Conservation (phyloP, 345 rosid genomes). For the Schrenkiella parvula region DNA sequence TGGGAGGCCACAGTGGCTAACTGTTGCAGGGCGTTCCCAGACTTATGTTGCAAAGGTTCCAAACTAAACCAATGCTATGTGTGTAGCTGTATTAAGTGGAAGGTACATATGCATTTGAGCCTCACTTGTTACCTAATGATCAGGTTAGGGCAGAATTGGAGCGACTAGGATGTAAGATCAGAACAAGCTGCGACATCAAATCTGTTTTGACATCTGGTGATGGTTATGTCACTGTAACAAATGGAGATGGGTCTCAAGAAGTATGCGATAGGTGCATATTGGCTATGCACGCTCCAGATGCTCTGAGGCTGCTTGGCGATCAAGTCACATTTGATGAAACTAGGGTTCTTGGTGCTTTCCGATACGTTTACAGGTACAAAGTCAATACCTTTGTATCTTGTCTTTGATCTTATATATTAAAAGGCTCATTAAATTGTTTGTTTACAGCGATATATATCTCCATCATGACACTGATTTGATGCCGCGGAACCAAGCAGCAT, state of each 20-base stretch:
- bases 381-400: not conserved
- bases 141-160: constrained; percentile 71
- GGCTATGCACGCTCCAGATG: constrained; percentile 80
- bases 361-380: constrained; percentile 68
- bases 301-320: constrained; percentile 54
- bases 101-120: not conserved
- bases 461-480: constrained; percentile 71
- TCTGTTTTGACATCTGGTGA: constrained; percentile 43
- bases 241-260: constrained; percentile 49
- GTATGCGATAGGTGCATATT: constrained; percentile 50
- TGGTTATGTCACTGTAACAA: constrained; percentile 45
- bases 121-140: not conserved
- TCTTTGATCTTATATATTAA: not conserved
- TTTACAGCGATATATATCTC: constrained; percentile 71
- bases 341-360: constrained; percentile 84
- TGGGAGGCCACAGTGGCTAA: constrained; percentile 93
- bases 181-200: constrained; percentile 49
- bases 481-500: constrained; percentile 78
- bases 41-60: constrained; percentile 64
- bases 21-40: constrained; percentile 65
- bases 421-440: not conserved
- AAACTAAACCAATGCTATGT: not conserved
- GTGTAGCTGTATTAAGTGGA: not conserved
- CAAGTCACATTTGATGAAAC: constrained; percentile 68
- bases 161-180: constrained; percentile 59